These are phyloP conservation scores for Onygenales sp. DNA, from an alignment of 2,329 filamentous ascomycete species.

Conservation along the genomic window DNA sequence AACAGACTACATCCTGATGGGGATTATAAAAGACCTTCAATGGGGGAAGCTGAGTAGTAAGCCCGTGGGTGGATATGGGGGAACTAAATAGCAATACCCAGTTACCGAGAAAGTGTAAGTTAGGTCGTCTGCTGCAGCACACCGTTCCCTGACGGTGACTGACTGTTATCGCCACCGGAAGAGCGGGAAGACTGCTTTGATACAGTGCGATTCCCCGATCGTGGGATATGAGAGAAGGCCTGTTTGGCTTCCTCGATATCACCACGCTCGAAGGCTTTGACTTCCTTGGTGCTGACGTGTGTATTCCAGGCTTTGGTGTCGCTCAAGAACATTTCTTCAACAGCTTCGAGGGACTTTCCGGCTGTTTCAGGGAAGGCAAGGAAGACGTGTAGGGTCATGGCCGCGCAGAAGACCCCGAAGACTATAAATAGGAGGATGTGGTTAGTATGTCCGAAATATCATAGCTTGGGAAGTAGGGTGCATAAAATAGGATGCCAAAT, in stretches of 20 bases:
- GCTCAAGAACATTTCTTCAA: conserved; percentile 53
- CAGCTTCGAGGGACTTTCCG: conserved; percentile 60
- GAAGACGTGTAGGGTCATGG: conserved; percentile 55
- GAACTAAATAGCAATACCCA: no score
- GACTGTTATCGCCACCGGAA: no score
- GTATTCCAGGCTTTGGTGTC: conserved; percentile 4
- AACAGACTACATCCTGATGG: no score
- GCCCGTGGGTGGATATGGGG: no score
- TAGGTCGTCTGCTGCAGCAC: no score
- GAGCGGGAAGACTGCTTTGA: no score
- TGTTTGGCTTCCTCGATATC: conserved; percentile 2
- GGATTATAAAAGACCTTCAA: no score
- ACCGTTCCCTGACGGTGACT: no score
- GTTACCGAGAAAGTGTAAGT: no score
- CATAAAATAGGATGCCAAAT: not conserved
- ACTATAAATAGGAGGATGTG: conserved; percentile 26
- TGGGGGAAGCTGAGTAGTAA: no score
- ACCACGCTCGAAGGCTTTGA: conserved; percentile 1
- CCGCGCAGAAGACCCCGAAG: conserved; percentile 58
- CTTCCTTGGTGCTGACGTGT: not conserved
- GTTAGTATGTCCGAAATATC: not conserved
- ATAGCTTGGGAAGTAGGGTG: not conserved
- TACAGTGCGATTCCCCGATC: no score
- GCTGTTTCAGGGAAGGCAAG: conserved; percentile 55
- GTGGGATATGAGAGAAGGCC: not conserved